Evolutionary conservation across 1,139 yeast genomes (phyloP).

Genomic region (Arxiozyma slooffiae): DNA sequence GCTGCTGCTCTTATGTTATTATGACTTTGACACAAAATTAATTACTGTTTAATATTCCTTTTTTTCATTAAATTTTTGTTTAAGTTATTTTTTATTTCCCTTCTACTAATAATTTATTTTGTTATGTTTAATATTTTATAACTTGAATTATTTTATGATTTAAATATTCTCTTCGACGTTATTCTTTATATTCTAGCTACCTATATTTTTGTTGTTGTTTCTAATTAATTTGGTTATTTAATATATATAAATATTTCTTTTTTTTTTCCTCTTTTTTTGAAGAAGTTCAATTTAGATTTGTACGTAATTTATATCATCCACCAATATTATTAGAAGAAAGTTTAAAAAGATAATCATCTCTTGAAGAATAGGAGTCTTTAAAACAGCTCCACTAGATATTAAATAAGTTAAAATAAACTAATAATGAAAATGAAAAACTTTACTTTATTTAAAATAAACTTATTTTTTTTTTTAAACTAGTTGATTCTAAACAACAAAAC

Average conservation of each 20-base stretch:
- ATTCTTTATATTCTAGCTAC: no score
- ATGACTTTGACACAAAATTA: not conserved
- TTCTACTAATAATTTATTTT: not conserved
- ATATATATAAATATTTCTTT: no score
- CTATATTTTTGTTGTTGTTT: no score
- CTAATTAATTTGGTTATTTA: not conserved
- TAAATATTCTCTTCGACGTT: no score
- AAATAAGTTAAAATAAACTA: constrained; percentile 28
- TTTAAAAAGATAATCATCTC: constrained; percentile 18
- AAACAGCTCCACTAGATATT: constrained; percentile 15
- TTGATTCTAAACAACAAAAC: constrained; percentile 23
- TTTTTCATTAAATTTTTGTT: not conserved
- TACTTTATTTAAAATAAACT: constrained; percentile 19
- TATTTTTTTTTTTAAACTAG: constrained; percentile 20
- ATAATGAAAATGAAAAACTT: constrained; percentile 27
- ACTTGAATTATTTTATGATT: no score
- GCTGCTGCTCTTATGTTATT: constrained; percentile 9
- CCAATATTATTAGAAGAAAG: constrained; percentile 23
- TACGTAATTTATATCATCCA: constrained; percentile 30
- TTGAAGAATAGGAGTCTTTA: constrained; percentile 17
- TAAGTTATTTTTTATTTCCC: not conserved
- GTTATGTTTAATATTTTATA: not conserved
- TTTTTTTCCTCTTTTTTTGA: not conserved
- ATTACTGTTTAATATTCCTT: not conserved
- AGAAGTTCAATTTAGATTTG: constrained; percentile 17